Evolutionary conservation across 2,329 filamentous ascomycete genomes (phyloP).

Genomic region (Botrytis elliptica): DNA sequence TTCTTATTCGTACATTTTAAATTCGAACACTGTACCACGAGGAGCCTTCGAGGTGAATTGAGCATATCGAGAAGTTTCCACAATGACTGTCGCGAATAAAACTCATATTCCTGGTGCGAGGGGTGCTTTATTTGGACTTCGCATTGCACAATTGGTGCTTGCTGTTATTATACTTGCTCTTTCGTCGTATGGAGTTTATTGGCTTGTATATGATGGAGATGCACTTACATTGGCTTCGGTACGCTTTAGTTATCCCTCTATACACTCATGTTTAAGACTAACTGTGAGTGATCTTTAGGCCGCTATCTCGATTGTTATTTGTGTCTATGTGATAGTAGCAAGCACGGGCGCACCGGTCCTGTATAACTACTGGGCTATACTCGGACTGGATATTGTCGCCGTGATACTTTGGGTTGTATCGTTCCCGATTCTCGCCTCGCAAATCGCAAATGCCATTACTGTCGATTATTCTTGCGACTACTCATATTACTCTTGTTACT

Average conservation of each 20-base stretch:
- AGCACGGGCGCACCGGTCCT: background rate
- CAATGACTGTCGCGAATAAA: background rate
- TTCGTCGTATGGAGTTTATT: constrained; percentile 13
- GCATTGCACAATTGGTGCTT: constrained; percentile 11
- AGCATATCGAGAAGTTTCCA: background rate
- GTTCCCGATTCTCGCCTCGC: constrained; percentile 3
- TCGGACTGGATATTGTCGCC: constrained; percentile 12
- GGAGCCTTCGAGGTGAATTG: too few relatives aligned
- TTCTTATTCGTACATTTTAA: background rate
- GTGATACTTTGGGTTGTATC: constrained; percentile 11
- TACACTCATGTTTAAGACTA: background rate
- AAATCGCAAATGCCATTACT: background rate
- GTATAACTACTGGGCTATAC: constrained; percentile 20
- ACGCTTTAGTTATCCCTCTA: background rate
- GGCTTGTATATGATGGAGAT: constrained; percentile 5
- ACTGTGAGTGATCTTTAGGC: background rate
- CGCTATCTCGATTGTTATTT: constrained; percentile 1
- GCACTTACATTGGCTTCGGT: constrained; percentile 14
- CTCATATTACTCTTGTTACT: constrained; percentile 1
- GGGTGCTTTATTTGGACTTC: background rate
- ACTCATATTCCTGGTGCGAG: constrained; percentile 6
- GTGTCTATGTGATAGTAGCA: constrained; percentile 9
- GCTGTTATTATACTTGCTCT: constrained; percentile 11
- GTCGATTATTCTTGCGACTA: background rate
- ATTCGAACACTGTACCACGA: background rate